Evolutionary conservation across 768 basidiomycete species (phyloP).

Genomic region (Clitopilus hobsonii): DNA sequence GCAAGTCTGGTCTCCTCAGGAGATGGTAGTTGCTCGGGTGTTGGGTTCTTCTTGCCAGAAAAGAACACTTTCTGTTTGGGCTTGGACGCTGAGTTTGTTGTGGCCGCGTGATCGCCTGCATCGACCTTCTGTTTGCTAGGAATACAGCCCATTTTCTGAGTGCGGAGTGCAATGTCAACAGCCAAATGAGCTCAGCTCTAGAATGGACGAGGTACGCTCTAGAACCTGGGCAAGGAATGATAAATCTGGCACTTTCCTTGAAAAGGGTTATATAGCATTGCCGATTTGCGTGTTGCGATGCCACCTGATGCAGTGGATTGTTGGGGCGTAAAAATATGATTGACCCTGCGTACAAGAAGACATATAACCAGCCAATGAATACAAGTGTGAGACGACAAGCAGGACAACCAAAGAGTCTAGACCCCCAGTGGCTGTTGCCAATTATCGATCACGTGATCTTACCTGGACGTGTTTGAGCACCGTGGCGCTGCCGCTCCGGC

Average conservation of each 20-base stretch:
- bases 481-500: not conserved
- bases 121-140: slow-evolving; percentile 29
- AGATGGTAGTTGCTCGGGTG: slow-evolving; percentile 6
- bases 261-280: not conserved
- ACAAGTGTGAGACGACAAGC: not conserved
- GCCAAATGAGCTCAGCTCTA: not conserved
- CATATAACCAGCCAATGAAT: too few species aligned
- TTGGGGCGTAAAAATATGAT: not conserved
- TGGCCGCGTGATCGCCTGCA: not conserved
- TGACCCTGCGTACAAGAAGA: not conserved
- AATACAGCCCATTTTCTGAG: slow-evolving; percentile 33
- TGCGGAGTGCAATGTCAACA: not conserved
- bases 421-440: not conserved
- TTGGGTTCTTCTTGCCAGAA: slow-evolving; percentile 3
- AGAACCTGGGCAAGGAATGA: not conserved
- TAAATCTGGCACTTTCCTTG: not conserved
- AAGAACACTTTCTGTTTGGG: slow-evolving; percentile 6
- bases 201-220: not conserved
- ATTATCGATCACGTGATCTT: not conserved
- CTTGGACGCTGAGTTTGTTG: not conserved
- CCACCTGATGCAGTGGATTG: not conserved
- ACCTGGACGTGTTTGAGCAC: not conserved
- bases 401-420: too few species aligned
- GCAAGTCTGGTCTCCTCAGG: slow-evolving; percentile 1
- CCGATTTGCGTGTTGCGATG: not conserved